Evolutionary conservation across 495 filamentous ascomycete species (phyloP).

Genomic region (Trichoderma reesei): DNA sequence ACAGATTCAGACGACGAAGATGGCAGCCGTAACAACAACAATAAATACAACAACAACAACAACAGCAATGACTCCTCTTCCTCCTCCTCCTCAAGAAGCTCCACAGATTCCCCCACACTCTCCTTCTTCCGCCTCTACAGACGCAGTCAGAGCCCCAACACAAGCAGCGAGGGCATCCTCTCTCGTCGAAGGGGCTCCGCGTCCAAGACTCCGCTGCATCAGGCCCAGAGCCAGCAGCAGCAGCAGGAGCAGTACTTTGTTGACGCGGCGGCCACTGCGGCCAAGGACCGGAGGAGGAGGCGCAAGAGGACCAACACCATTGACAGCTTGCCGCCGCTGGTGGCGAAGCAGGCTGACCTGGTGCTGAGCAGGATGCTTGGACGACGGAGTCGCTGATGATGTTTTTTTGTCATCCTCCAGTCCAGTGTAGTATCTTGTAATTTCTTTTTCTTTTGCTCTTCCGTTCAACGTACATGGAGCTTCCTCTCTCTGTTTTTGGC

Average conservation of each 20-base stretch:
- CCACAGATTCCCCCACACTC: not conserved
- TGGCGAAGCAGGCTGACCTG: not conserved
- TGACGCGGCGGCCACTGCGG: not conserved
- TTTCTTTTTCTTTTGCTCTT: constrained; percentile 2
- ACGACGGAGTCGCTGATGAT: not conserved
- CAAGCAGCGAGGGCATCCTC: constrained; percentile 1
- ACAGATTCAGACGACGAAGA: constrained; percentile 10
- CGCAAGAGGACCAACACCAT: constrained; percentile 3
- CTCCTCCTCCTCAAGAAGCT: no score
- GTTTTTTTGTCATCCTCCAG: not conserved
- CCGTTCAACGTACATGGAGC: no score
- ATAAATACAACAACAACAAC: not conserved
- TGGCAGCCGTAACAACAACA: no score
- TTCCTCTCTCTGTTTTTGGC: not conserved
- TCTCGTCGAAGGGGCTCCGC: not conserved
- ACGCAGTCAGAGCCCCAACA: not conserved
- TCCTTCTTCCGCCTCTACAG: constrained; percentile 10
- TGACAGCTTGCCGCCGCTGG: not conserved
- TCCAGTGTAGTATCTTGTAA: not conserved
- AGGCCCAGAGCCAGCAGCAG: no score
- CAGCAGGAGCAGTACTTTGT: not conserved
- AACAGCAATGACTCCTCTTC: no score
- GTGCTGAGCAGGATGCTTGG: constrained; percentile 8
- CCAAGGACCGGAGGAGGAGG: not conserved
- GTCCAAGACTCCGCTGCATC: not conserved